Evolutionary conservation across 2,329 filamentous ascomycete genomes (phyloP), one percentile per base, ranked within the genome.

Genomic region (Lachnellula hyalina): DNA sequence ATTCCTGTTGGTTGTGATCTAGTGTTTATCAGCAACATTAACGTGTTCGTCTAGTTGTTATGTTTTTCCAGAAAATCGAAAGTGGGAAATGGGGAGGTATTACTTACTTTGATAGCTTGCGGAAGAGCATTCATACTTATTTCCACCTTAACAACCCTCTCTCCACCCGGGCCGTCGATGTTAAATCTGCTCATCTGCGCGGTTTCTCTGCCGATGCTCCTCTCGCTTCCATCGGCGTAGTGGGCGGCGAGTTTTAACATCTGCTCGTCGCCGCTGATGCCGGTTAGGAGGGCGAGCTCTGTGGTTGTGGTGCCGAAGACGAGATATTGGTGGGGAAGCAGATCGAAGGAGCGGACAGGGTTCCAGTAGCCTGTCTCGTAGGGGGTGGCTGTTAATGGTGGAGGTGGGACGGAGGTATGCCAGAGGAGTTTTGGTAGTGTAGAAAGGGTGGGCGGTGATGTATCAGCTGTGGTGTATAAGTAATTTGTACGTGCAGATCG

Each of bases 281-380:
- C 58, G 12, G 25, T 54, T 12, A 60, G 35, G 12, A 19, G 49
- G 2, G 50, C 32, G 4, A 56, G 42, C 11, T 52, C 41, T n/a
- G 48, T 17, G 19, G 34, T 36, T 2, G 45, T 47, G 2, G 42
- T 47, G 14, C 51, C 53, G 19, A 60, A 58, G 19, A 58, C 8
- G 17, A 60, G 51, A 19, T 41, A 36, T 2, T 25, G 28, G 46
- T 53, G 49, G 1, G 58, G 51, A 3, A 58, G 51, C 4, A 49
- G 52, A 19, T 60, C 58, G 41, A 54, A 57, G 3, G 53, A 54
- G 9, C 53, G 55, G 19, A 19, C 35, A 1, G 58, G 50, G 4
- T 25, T 54, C 58, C 58, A 60, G 48, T 60, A 58, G 15, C 58
- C 58, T 11, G 53, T 58, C 32, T 49, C 12, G 46, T 56, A 56